Percentiles rank a stretch among this genome's conserved stretches.
These are phyloP conservation scores for Nakazawaea laoshanensis DNA, from an alignment of 805 yeast species.

Conservation along the genomic window DNA sequence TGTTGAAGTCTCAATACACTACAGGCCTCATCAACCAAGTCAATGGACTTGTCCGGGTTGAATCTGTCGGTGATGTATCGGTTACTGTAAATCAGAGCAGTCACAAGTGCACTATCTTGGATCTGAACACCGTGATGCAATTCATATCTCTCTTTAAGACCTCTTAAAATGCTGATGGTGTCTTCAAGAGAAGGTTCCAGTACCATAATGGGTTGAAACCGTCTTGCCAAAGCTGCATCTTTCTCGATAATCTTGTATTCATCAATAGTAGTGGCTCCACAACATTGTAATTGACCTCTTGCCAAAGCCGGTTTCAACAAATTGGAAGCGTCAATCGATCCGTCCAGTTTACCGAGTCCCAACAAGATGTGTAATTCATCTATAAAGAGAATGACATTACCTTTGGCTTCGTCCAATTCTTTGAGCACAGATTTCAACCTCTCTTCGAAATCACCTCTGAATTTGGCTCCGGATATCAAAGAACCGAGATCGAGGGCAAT, in stretches of 20 bases:
- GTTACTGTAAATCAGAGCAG: constrained; percentile 86
- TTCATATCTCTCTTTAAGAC: constrained; percentile 88
- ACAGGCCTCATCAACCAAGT: constrained; percentile 94
- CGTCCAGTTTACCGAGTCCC: constrained; percentile 91
- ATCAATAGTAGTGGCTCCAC: constrained; percentile 94
- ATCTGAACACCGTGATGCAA: constrained; percentile 97
- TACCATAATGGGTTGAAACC: constrained; percentile 83
- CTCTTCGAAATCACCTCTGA: constrained; percentile 93
- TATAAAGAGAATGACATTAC: constrained; percentile 71
- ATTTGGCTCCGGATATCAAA: constrained; percentile 90
- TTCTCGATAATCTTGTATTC: constrained; percentile 94
- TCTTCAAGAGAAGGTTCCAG: constrained; percentile 88
- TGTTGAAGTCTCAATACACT: constrained; percentile 91
- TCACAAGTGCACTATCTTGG: constrained; percentile 84
- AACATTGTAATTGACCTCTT: constrained; percentile 84
- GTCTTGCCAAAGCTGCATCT: constrained; percentile 90
- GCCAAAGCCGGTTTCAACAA: constrained; percentile 90
- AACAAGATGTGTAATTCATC: constrained; percentile 87
- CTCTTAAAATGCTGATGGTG: constrained; percentile 85
- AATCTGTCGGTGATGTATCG: constrained; percentile 88
- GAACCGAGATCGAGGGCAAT: constrained; percentile 83
- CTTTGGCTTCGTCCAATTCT: constrained; percentile 74
- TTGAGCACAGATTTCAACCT: constrained; percentile 72
- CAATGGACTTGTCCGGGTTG: constrained; percentile 95
- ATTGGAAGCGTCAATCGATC: constrained; percentile 93